Conservation (phyloP, 2,329 filamentous ascomycete species). For the Exophiala calicioides region DNA sequence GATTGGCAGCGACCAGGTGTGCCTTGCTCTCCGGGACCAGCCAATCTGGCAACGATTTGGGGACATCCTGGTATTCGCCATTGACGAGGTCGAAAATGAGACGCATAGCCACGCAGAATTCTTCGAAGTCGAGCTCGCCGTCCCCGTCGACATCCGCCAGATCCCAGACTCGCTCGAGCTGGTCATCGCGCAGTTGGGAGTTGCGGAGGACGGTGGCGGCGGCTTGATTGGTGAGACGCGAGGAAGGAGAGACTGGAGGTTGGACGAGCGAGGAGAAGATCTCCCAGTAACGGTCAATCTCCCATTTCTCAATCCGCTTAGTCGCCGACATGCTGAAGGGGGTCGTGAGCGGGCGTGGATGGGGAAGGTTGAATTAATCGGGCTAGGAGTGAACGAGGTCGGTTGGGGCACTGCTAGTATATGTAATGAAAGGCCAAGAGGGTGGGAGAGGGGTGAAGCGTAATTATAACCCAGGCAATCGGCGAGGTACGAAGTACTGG, state of each 20-base stretch:
- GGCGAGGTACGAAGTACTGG: too few species aligned
- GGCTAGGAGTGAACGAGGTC: too few species aligned
- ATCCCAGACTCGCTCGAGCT: constrained; percentile 98
- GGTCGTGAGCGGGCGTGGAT: neutral
- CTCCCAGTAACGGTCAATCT: constrained; percentile 78
- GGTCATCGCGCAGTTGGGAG: constrained; percentile 70
- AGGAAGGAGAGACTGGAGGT: constrained; percentile 40
- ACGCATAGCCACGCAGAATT: constrained; percentile 98
- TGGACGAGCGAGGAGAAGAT: constrained; percentile 66
- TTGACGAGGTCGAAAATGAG: constrained; percentile 97
- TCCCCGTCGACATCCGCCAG: constrained; percentile 96
- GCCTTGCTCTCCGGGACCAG: constrained; percentile 93
- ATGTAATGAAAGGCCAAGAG: too few species aligned
- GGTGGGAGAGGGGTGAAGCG: too few species aligned
- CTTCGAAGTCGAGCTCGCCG: constrained; percentile 96
- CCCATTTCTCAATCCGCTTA: constrained; percentile 64
- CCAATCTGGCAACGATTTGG: constrained; percentile 84
- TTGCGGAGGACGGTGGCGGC: constrained; percentile 73
- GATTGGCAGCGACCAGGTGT: constrained; percentile 80
- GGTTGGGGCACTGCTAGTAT: too few species aligned
- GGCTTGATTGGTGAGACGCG: constrained; percentile 67
- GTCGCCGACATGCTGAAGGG: constrained; percentile 16
- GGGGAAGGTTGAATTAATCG: too few species aligned
- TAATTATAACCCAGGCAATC: too few species aligned
- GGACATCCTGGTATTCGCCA: constrained; percentile 90